Percentiles rank a stretch among this genome's conserved stretches.
phyloP scores from a whole-genome alignment of 1,284 basidiomycete species.

The Rhodofomes roseus region DNA sequence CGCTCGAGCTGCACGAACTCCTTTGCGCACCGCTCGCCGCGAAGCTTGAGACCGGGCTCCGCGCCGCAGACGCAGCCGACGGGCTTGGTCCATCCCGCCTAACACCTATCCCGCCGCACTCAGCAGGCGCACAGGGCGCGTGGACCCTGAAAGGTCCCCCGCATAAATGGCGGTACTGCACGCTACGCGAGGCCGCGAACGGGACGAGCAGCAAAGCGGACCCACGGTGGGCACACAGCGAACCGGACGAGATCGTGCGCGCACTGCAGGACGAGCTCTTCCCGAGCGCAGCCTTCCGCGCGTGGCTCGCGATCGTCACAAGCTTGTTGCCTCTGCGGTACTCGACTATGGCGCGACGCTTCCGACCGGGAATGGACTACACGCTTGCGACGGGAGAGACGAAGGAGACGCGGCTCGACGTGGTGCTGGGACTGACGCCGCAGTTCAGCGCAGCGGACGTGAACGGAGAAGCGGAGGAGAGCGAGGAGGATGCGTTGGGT shows the following conservation, averaged over 20 bases:
- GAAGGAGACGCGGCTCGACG: conserved; percentile 79
- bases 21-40: conserved; percentile 66
- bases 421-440: conserved; percentile 89
- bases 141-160: conserved; percentile 87
- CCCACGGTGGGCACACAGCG: conserved; percentile 48
- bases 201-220: conserved; percentile 32
- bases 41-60: conserved; percentile 63
- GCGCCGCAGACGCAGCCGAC: conserved; percentile 66
- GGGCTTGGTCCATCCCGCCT: conserved; percentile 52
- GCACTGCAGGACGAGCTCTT: conserved; percentile 74
- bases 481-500: conserved; percentile 26
- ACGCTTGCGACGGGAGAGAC: conserved; percentile 91
- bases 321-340: conserved; percentile 74
- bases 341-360: conserved; percentile 78
- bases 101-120: conserved; percentile 62
- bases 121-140: conserved; percentile 45
- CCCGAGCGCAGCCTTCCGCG: conserved; percentile 81
- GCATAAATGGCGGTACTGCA: conserved; percentile 91
- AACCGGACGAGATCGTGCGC: conserved; percentile 57
- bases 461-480: conserved; percentile 31
- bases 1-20: conserved; percentile 88
- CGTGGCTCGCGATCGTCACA: conserved; percentile 84
- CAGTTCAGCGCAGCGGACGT: conserved; percentile 43
- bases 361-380: conserved; percentile 93
- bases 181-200: conserved; percentile 35